phyloP scores from a whole-genome alignment of 257 asterid genomes.

The Apocynum venetum region DNA sequence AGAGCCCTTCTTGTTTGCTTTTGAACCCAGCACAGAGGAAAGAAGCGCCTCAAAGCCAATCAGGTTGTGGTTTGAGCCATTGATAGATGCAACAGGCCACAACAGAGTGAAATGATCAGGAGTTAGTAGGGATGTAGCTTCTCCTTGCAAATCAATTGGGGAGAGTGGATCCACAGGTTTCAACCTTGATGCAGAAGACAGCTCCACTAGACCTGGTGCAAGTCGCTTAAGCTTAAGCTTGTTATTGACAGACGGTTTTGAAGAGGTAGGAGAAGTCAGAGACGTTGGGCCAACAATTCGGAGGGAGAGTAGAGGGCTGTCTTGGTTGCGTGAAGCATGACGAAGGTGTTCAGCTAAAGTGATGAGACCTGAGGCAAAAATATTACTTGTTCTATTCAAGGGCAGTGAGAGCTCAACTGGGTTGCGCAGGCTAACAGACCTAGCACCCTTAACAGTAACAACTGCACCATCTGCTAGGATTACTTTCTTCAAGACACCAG shows the following conservation, averaged over 20 bases:
- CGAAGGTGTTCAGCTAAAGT: constrained; percentile 74
- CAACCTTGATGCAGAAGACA: constrained; percentile 68
- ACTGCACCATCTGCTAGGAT: constrained; percentile 90
- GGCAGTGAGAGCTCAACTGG: constrained; percentile 90
- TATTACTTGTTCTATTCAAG: constrained; percentile 49
- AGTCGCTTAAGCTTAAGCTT: constrained; percentile 88
- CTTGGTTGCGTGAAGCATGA: constrained; percentile 47
- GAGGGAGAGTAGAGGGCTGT: constrained; percentile 61
- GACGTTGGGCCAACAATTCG: constrained; percentile 95
- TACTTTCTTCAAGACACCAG: constrained; percentile 83
- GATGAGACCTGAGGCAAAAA: constrained; percentile 77
- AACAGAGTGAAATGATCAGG: constrained; percentile 46
- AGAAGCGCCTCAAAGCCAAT: constrained; percentile 82
- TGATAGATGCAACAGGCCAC: constrained; percentile 83
- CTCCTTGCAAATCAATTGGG: constrained; percentile 61
- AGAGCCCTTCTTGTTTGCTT: constrained; percentile 59
- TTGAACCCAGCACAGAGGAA: constrained; percentile 67
- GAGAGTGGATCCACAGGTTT: constrained; percentile 35
- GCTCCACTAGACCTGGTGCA: constrained; percentile 95
- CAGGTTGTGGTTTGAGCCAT: constrained; percentile 62
- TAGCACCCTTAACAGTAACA: constrained; percentile 92
- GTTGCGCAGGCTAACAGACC: constrained; percentile 89
- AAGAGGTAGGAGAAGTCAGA: constrained; percentile 64
- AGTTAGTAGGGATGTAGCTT: constrained; percentile 61
- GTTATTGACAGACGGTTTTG: constrained; percentile 52